These are phyloP conservation scores for Colletotrichum sp. DNA, from an alignment of 2,329 filamentous ascomycete genomes.

Conservation along the genomic window DNA sequence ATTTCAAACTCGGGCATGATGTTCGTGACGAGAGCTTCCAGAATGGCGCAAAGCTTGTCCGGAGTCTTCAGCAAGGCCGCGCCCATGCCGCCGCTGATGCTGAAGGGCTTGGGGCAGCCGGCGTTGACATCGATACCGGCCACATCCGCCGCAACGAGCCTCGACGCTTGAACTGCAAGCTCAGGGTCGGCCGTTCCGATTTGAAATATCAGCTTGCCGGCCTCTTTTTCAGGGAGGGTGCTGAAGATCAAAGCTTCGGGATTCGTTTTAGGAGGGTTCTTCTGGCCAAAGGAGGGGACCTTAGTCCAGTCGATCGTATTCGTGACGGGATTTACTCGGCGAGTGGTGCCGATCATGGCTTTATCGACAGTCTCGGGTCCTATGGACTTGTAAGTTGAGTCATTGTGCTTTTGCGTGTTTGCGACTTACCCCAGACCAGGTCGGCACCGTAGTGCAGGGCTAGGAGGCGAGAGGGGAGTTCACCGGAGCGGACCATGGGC, in stretches of 20 bases:
- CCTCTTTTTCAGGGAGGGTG: conserved; percentile 79
- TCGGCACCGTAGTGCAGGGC: conserved; percentile 96
- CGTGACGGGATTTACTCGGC: conserved; percentile 77
- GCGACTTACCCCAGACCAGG: conserved; percentile 83
- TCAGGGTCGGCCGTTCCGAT: conserved; percentile 87
- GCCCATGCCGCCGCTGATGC: conserved; percentile 92
- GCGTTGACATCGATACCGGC: conserved; percentile 96
- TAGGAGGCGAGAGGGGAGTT: conserved; percentile 86
- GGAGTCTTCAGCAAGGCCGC: conserved; percentile 87
- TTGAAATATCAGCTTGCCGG: conserved; percentile 82
- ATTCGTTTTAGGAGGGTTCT: conserved; percentile 57
- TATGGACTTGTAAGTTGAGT: conserved; percentile 34
- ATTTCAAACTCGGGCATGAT: conserved; percentile 82
- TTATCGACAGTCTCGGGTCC: conserved; percentile 94
- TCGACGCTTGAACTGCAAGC: conserved; percentile 82
- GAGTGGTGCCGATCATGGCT: conserved; percentile 85
- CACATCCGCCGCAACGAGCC: conserved; percentile 84
- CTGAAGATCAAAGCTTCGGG: conserved; percentile 80
- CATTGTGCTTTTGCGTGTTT: background rate
- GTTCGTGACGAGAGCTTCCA: conserved; percentile 80
- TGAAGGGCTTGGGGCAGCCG: conserved; percentile 98
- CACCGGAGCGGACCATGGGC: conserved; percentile 97
- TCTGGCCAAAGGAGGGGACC: conserved; percentile 72
- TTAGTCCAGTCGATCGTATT: conserved; percentile 87
- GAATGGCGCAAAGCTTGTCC: conserved; percentile 81